phyloP scores from a whole-genome alignment of 345 rosid genomes.

The Eucalyptus rudis region DNA sequence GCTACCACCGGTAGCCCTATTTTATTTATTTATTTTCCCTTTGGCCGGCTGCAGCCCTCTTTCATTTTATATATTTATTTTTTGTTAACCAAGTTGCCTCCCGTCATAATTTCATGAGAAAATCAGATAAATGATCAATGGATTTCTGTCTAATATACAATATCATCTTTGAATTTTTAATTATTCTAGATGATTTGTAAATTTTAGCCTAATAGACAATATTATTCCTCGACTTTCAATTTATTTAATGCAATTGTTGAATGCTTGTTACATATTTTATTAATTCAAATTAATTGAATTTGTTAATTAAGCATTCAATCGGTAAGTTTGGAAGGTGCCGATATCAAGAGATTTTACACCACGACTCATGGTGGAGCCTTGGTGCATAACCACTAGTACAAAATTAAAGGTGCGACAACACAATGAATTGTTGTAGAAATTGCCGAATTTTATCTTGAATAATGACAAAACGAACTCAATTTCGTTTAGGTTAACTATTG shows the following conservation, averaged over 20 bases:
- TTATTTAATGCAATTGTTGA: accelerated
- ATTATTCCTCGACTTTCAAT: not conserved
- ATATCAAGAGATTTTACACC: not conserved
- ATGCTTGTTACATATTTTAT: not conserved
- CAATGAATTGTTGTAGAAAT: no score
- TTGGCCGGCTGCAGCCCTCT: not conserved
- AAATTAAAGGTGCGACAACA: not conserved
- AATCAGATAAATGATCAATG: not conserved
- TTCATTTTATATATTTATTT: not conserved
- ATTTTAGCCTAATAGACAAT: accelerated
- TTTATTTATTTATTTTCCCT: not conserved
- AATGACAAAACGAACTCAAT: not conserved
- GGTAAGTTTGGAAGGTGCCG: not conserved
- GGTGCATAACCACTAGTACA: not conserved
- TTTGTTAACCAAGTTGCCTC: not conserved
- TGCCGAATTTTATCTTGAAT: not conserved
- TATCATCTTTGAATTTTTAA: not conserved
- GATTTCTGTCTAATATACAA: accelerated
- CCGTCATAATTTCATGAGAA: not conserved
- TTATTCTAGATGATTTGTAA: accelerated
- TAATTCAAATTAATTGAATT: not conserved
- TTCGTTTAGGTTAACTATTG: not conserved
- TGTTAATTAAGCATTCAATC: accelerated
- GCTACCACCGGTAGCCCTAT: not conserved
- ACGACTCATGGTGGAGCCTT: not conserved